Evolutionary conservation across 805 yeast genomes (phyloP), one percentile per base, ranked within the genome.

Genomic region (Zygoascus flipseniorum): DNA sequence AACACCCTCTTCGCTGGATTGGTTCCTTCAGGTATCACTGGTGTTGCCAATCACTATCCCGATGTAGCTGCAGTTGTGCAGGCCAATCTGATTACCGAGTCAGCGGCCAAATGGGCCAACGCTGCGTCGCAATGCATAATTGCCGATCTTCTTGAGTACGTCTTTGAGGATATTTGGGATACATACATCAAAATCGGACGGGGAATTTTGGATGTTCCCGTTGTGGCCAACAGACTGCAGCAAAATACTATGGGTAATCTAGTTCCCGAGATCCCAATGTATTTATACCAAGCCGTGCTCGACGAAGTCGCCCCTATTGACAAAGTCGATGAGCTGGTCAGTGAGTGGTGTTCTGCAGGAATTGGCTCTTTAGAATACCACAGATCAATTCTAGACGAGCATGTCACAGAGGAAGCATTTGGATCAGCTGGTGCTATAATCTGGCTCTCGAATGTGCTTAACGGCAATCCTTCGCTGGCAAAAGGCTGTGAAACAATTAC

Each of bases 31-130:
- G 67, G 66, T n/a, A 52, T 67, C 28, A 47, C 52, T 9, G 70
- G 70, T 11, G 47, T 66, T 42, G 55, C 58, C 11, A 50, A 54
- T 5, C 66, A 58, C 51, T 66, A 65, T 57, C 60, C 62, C 11
- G 62, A 57, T 31, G 8, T 39, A 4, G 14, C 44, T 39, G 18
- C 18, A n/a, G 32, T 39, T 43, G 23, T 50, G 9, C 2, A 49
- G 13, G 23, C 23, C 37, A 11, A 47, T 28, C 10, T 49, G 47
- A 4, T 5, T 10, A 14, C 46, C n/a, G 14, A 8, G 4, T 23
- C 8, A 8, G 19, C 37, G 13, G n/a, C 52, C 13, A 11, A 19
- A 18, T 49, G 43, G 46, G 37, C 16, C n/a, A 11, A 23, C 23
- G 52, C 52, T 31, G n/a, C 26, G 5, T 2, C 19, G 13, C 26